phyloP scores from a whole-genome alignment of 306 rosid species.

The Boehmeria nivea region DNA sequence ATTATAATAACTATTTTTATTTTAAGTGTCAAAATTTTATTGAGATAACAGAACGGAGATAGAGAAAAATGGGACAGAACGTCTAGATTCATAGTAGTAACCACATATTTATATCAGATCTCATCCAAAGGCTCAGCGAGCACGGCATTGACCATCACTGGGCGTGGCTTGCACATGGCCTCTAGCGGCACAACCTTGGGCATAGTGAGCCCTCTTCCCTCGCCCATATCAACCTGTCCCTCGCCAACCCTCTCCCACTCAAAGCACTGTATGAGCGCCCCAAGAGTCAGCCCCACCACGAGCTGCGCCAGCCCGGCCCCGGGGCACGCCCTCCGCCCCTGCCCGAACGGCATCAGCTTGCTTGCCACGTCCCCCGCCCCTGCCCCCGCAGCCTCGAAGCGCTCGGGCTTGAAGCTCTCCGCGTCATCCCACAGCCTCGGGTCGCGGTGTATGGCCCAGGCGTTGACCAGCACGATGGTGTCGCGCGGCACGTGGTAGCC shows the following conservation, averaged over 20 bases:
- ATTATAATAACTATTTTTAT: too few species aligned
- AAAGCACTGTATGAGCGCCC: not conserved
- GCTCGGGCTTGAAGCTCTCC: not conserved
- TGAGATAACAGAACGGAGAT: too few species aligned
- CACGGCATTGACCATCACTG: not conserved
- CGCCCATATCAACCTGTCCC: not conserved
- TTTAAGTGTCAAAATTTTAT: too few species aligned
- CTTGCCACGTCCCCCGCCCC: not conserved
- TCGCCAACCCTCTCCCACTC: not conserved
- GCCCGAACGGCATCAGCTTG: not conserved
- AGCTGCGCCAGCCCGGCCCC: not conserved
- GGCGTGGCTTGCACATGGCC: not conserved
- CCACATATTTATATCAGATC: too few species aligned
- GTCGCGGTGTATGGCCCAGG: not conserved
- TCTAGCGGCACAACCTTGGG: not conserved
- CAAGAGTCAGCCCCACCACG: not conserved
- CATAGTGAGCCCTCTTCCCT: not conserved
- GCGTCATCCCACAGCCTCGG: not conserved
- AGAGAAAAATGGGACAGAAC: too few species aligned
- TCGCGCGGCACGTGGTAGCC: not conserved
- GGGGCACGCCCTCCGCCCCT: not conserved
- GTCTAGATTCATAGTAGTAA: too few species aligned
- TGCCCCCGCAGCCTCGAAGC: not conserved
- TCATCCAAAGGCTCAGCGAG: too few species aligned
- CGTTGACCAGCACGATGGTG: constrained; percentile 1